Conservation (phyloP, 2,329 filamentous ascomycete genomes). For the Chrysoporthe deuterocubensis region DNA sequence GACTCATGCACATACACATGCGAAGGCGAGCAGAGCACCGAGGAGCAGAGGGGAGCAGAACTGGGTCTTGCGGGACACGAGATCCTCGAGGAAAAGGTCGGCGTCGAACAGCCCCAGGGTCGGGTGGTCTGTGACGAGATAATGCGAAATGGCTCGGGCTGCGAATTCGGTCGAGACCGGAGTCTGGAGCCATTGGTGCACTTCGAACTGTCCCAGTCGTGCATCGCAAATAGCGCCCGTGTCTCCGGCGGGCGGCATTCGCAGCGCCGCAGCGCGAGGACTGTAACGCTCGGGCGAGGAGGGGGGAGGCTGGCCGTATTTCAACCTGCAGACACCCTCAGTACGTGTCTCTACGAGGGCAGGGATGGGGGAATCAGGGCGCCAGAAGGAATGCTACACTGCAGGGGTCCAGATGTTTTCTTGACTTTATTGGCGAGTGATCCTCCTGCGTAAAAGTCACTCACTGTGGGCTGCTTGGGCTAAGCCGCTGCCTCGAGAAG, state of each 20-base stretch:
- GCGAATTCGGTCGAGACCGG: conserved; percentile 24
- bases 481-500: not conserved
- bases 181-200: conserved; percentile 27
- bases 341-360: not conserved
- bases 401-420: not conserved
- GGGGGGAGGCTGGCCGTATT: not conserved
- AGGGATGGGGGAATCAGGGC: not conserved
- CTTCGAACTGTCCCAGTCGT: conserved; percentile 22
- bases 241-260: not conserved
- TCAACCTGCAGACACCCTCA: not conserved
- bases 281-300: not conserved
- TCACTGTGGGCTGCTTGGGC: not conserved
- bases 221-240: conserved; percentile 19
- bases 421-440: not conserved
- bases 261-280: not conserved
- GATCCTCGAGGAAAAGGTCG: conserved; percentile 31
- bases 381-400: not conserved
- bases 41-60: conserved; percentile 32
- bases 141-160: conserved; percentile 27
- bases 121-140: conserved; percentile 28
- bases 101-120: conserved; percentile 30
- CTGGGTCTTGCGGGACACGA: conserved; percentile 23
- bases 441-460: not conserved
- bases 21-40: conserved; percentile 28
- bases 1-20: conserved; percentile 24